phyloP scores from a whole-genome alignment of 495 filamentous ascomycete genomes.

The Penicillium coffeae region DNA sequence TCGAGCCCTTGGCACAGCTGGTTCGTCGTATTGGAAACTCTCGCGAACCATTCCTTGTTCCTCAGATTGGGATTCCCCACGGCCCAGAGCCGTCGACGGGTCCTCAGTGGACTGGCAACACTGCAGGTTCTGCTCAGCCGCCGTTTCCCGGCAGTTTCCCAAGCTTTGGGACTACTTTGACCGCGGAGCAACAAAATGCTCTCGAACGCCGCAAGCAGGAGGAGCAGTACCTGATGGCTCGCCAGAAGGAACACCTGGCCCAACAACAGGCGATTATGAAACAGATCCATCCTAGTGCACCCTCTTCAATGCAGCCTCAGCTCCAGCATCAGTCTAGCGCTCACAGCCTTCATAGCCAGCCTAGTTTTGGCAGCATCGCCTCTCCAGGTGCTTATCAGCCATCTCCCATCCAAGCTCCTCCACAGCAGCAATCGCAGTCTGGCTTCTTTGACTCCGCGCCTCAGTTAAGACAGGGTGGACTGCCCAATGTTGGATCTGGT shows the following conservation, averaged over 20 bases:
- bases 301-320: slow-evolving; percentile 46
- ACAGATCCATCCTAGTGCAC: slow-evolving; percentile 62
- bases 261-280: slow-evolving; percentile 80
- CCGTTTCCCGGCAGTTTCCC: slow-evolving; percentile 95
- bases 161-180: slow-evolving; percentile 95
- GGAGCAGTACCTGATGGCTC: slow-evolving; percentile 92
- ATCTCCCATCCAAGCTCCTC: slow-evolving; percentile 68
- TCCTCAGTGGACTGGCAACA: slow-evolving; percentile 37
- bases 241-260: slow-evolving; percentile 88
- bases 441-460: slow-evolving; percentile 69
- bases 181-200: slow-evolving; percentile 96
- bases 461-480: slow-evolving; percentile 35
- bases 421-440: slow-evolving; percentile 48
- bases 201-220: slow-evolving; percentile 95
- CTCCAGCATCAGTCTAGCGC: slow-evolving; percentile 92
- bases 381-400: slow-evolving; percentile 74
- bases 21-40: slow-evolving; percentile 97
- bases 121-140: slow-evolving; percentile 69
- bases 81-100: slow-evolving; percentile 56
- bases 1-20: slow-evolving; percentile 92
- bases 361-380: slow-evolving; percentile 87
- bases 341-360: slow-evolving; percentile 93
- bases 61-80: slow-evolving; percentile 90
- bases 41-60: slow-evolving; percentile 92
- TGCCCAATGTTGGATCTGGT: slow-evolving; percentile 45